Percentiles rank a stretch among this genome's conserved stretches.
These are phyloP conservation scores for Termitomyces sp. DNA, from an alignment of 768 basidiomycete species.

Conservation along the genomic window DNA sequence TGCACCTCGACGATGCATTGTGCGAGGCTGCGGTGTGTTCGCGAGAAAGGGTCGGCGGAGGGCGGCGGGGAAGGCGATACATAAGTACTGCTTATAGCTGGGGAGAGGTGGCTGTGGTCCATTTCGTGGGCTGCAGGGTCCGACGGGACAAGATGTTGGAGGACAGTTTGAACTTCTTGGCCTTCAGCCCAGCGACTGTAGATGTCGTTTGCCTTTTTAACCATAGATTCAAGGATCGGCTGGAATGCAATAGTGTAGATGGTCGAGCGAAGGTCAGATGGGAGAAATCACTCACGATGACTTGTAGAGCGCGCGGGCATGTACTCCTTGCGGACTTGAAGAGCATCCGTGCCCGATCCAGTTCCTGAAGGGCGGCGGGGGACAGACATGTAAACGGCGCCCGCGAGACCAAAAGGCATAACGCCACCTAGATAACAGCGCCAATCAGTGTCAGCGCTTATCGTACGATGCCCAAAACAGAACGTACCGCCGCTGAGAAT, in stretches of 20 bases:
- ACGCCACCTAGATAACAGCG: conserved; percentile 32
- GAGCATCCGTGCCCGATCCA: conserved; percentile 42
- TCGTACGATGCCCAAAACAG: too few species aligned
- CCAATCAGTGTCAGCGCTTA: conserved; percentile 1
- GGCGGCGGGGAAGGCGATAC: conserved; percentile 18
- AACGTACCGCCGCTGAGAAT: conserved; percentile 44
- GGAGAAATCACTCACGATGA: conserved; percentile 30
- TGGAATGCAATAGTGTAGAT: conserved; percentile 9
- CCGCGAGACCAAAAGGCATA: conserved; percentile 52
- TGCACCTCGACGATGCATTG: conserved; percentile 46
- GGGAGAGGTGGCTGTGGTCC: conserved; percentile 8
- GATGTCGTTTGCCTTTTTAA: conserved; percentile 45
- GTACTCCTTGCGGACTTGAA: conserved; percentile 40
- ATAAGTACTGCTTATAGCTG: conserved; percentile 10
- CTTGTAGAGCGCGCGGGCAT: conserved; percentile 41
- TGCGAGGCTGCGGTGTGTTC: conserved; percentile 35
- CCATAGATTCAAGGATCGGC: conserved; percentile 46
- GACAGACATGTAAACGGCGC: conserved; percentile 64
- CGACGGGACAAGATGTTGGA: conserved; percentile 22
- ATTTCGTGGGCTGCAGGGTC: conserved; percentile 16
- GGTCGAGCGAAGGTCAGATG: neutral
- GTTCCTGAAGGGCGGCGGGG: conserved; percentile 57
- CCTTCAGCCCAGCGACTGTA: conserved; percentile 42
- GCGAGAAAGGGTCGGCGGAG: conserved; percentile 30
- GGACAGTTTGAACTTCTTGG: conserved; percentile 37